Conservation (phyloP, 768 basidiomycete species). For the Stropharia rugosoannulata region DNA sequence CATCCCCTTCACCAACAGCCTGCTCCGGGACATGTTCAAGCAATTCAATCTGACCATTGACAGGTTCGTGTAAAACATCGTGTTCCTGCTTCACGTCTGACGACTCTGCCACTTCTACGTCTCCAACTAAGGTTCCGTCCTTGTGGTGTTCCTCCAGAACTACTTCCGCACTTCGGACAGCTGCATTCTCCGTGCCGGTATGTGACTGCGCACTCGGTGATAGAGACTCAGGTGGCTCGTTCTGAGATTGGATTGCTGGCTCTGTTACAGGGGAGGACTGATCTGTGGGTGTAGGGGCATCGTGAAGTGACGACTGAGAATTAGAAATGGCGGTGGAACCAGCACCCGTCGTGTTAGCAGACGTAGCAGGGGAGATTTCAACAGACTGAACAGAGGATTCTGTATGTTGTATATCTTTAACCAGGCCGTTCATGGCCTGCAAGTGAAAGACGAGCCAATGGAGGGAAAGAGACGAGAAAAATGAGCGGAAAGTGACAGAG, state of each 20-base stretch:
- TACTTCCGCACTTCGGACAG: constrained; percentile 12
- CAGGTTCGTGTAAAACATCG: constrained; percentile 31
- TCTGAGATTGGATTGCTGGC: constrained; percentile 11
- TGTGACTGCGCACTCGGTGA: constrained; percentile 3
- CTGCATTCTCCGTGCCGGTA: constrained; percentile 12
- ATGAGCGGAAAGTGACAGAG: constrained; percentile 27
- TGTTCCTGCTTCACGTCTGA: constrained; percentile 34
- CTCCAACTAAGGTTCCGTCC: constrained; percentile 12
- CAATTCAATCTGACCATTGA: constrained; percentile 44
- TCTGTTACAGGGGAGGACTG: constrained; percentile 11
- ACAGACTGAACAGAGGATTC: constrained; percentile 14
- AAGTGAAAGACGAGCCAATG: constrained; percentile 17
- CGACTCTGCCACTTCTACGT: constrained; percentile 22
- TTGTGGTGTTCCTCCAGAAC: constrained; percentile 14
- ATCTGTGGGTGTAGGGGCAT: constrained; percentile 16
- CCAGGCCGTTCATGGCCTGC: constrained; percentile 47
- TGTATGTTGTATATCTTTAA: constrained; percentile 27
- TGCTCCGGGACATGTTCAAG: constrained; percentile 42
- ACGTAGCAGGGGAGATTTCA: constrained; percentile 8
- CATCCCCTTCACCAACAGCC: constrained; percentile 32
- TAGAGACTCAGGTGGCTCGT: constrained; percentile 8
- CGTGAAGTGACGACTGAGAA: constrained; percentile 18
- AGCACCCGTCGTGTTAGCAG: constrained; percentile 29
- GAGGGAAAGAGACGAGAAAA: constrained; percentile 30
- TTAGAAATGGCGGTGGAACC: constrained; percentile 21